Evolutionary conservation across 1,284 basidiomycete genomes (phyloP).

Genomic region (Wolfiporia cocos): DNA sequence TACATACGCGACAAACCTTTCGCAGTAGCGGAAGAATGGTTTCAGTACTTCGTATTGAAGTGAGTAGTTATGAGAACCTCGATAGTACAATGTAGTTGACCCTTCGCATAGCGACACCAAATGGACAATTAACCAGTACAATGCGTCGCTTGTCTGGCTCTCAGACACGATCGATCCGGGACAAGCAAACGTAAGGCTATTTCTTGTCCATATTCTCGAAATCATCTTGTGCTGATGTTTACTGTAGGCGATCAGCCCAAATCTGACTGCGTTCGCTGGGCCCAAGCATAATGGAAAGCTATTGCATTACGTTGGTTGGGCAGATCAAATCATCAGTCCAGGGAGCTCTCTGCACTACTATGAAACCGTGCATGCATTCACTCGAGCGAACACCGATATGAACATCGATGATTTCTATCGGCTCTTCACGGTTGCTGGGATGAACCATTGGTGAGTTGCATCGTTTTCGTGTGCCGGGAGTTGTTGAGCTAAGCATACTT

Average conservation of each 20-base stretch:
- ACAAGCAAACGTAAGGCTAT: slow-evolving; percentile 11
- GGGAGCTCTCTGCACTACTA: slow-evolving; percentile 30
- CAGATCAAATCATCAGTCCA: slow-evolving; percentile 29
- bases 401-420: slow-evolving; percentile 30
- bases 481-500: background rate
- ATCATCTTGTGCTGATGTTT: background rate
- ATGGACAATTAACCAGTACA: slow-evolving; percentile 15
- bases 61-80: too few relatives aligned
- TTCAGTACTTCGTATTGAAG: slow-evolving; percentile 16
- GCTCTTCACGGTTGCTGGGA: slow-evolving; percentile 36
- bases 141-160: slow-evolving; percentile 10
- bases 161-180: slow-evolving; percentile 17
- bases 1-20: slow-evolving; percentile 9
- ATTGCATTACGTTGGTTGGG: slow-evolving; percentile 26
- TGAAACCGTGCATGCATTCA: slow-evolving; percentile 25
- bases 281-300: slow-evolving; percentile 22
- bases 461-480: background rate
- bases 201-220: too few relatives aligned
- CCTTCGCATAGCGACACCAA: slow-evolving; percentile 13
- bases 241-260: slow-evolving; percentile 16
- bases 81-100: too few relatives aligned
- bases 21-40: slow-evolving; percentile 10
- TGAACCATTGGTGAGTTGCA: slow-evolving; percentile 30
- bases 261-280: slow-evolving; percentile 23
- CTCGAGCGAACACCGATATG: slow-evolving; percentile 14